phyloP scores from a whole-genome alignment of 2,329 filamentous ascomycete species.

The Volutella citrinella region DNA sequence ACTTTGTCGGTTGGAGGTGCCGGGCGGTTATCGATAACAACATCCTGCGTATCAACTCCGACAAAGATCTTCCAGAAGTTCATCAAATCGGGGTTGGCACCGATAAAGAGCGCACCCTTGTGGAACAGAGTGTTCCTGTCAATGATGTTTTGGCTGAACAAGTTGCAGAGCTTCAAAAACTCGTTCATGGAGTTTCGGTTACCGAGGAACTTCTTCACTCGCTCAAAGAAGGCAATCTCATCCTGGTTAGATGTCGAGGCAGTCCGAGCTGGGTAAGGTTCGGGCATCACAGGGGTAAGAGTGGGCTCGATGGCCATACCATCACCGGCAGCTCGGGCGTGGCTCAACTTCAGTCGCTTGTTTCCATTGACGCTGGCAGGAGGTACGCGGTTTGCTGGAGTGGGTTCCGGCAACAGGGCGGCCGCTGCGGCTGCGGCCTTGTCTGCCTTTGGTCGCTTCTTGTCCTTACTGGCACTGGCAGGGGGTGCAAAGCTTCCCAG shows the following conservation, averaged over 20 bases:
- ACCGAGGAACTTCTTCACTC: constrained; percentile 91
- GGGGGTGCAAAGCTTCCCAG: constrained; percentile 90
- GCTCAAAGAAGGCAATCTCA: constrained; percentile 91
- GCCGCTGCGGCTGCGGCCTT: constrained; percentile 50
- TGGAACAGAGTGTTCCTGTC: constrained; percentile 79
- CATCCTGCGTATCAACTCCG: constrained; percentile 71
- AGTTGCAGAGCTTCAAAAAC: constrained; percentile 94
- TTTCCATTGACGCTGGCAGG: constrained; percentile 36
- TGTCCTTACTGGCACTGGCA: constrained; percentile 81
- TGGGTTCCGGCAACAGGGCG: constrained; percentile 41
- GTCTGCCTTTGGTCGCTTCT: constrained; percentile 72
- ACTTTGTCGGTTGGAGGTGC: constrained; percentile 75
- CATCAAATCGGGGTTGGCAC: constrained; percentile 85
- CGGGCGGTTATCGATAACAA: constrained; percentile 74
- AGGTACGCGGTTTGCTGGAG: constrained; percentile 32
- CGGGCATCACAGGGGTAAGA: constrained; percentile 81
- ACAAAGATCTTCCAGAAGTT: constrained; percentile 84
- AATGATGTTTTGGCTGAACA: constrained; percentile 91
- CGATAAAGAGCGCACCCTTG: constrained; percentile 82
- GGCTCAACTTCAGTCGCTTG: constrained; percentile 73
- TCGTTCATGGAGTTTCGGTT: constrained; percentile 93
- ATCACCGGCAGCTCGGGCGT: constrained; percentile 59
- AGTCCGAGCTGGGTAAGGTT: constrained; percentile 76
- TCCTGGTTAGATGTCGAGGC: constrained; percentile 74
- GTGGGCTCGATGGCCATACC: constrained; percentile 75